Evolutionary conservation across 148 eudicot genomes (phyloP).

Genomic region (Amaranthus hypochondriacus): DNA sequence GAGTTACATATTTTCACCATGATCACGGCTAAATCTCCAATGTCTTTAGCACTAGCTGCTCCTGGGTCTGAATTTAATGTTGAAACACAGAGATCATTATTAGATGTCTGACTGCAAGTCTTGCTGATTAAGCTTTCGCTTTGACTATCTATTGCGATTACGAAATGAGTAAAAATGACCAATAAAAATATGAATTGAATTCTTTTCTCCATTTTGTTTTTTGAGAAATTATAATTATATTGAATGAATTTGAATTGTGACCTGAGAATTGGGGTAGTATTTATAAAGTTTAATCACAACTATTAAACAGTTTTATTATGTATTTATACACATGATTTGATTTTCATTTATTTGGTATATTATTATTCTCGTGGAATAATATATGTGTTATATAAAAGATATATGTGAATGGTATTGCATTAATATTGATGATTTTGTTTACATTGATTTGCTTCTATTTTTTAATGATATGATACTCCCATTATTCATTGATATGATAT

Average conservation of each 20-base stretch:
- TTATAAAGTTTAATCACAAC: too few species aligned
- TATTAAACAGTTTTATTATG: too few species aligned
- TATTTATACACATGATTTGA: too few species aligned
- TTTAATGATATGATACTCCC: too few species aligned
- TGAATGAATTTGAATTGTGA: background rate
- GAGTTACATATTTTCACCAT: background rate
- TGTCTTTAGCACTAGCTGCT: background rate
- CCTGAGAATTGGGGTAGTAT: too few species aligned
- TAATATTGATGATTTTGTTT: too few species aligned
- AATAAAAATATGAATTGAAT: background rate
- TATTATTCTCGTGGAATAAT: too few species aligned
- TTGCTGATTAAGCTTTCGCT: conserved; percentile 7
- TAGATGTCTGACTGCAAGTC: conserved; percentile 15
- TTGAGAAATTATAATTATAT: background rate
- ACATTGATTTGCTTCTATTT: too few species aligned
- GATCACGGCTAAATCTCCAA: background rate
- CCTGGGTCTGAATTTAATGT: conserved; percentile 8
- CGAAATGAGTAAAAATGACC: background rate
- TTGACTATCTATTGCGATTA: conserved; percentile 5
- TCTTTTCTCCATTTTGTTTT: background rate
- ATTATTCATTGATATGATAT: too few species aligned
- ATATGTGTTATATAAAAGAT: too few species aligned
- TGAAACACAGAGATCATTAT: conserved; percentile 11
- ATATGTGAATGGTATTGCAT: too few species aligned
- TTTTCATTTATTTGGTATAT: too few species aligned